Conservation (phyloP, 2,329 filamentous ascomycete genomes). For the Pezizomycotina sp. region DNA sequence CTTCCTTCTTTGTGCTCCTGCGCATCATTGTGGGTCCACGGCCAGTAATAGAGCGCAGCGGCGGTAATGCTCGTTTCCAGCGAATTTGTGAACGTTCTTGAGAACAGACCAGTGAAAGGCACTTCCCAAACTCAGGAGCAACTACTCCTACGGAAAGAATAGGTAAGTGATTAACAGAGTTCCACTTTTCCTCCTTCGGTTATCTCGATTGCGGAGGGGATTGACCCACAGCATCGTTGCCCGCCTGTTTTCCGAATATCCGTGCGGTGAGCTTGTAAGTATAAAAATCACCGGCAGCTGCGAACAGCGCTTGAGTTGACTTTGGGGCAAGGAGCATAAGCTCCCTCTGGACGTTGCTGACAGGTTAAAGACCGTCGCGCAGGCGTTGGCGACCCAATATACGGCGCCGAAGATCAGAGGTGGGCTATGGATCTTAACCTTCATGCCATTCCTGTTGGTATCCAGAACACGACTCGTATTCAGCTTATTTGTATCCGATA, state of each 20-base stretch:
- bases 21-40: conserved; percentile 48
- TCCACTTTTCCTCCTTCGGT: neutral
- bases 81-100: conserved; percentile 84
- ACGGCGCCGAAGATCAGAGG: conserved; percentile 64
- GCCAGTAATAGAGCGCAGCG: conserved; percentile 66
- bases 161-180: neutral
- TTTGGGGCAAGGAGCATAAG: conserved; percentile 58
- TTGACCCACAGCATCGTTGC: conserved; percentile 52
- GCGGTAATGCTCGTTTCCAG: conserved; percentile 79
- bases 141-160: conserved; percentile 32
- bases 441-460: conserved; percentile 68
- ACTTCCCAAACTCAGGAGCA: conserved; percentile 54
- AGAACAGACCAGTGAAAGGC: conserved; percentile 94
- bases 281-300: conserved; percentile 66
- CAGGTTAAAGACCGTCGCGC: conserved; percentile 40
- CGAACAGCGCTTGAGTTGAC: conserved; percentile 57
- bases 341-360: conserved; percentile 41
- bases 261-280: conserved; percentile 66
- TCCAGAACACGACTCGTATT: neutral
- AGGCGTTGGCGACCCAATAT: conserved; percentile 46
- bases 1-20: conserved; percentile 28
- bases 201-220: neutral
- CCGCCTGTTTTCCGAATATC: conserved; percentile 50
- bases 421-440: conserved; percentile 79
- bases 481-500: neutral